These are phyloP conservation scores for Exophiala oligosperma DNA, from an alignment of 2,329 filamentous ascomycete species.

Conservation along the genomic window DNA sequence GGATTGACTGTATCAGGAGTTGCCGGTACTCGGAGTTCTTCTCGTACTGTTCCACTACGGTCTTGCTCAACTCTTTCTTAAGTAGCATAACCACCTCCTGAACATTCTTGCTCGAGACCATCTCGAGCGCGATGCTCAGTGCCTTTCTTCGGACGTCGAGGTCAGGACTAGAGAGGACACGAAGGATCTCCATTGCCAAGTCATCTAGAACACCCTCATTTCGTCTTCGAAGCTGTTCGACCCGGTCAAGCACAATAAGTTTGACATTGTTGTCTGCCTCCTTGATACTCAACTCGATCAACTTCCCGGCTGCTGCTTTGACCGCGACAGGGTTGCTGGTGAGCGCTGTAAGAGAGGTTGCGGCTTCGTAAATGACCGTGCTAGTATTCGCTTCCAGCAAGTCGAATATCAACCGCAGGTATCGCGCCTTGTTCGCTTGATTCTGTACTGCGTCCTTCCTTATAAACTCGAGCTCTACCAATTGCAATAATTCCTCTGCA, in stretches of 20 bases:
- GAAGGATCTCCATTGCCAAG: constrained; percentile 92
- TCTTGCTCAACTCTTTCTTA: constrained; percentile 97
- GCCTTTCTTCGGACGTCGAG: constrained; percentile 94
- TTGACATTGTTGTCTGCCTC: constrained; percentile 99
- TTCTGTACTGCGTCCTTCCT: constrained; percentile 96
- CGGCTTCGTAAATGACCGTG: constrained; percentile 96
- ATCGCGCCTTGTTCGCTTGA: constrained; percentile 90
- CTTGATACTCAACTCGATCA: constrained; percentile 96
- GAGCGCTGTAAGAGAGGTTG: constrained; percentile 87
- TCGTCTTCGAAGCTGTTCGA: constrained; percentile 81
- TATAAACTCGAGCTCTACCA: constrained; percentile 96
- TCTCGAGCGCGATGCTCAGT: constrained; percentile 84
- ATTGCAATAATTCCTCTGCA: constrained; percentile 87
- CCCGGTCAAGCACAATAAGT: constrained; percentile 92
- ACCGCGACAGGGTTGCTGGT: constrained; percentile 97
- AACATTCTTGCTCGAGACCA: constrained; percentile 98
- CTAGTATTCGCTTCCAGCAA: constrained; percentile 88
- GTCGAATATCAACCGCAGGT: constrained; percentile 93
- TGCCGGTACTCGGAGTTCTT: constrained; percentile 96
- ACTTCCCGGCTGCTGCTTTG: constrained; percentile 92
- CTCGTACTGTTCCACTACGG: constrained; percentile 97
- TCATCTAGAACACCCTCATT: constrained; percentile 93
- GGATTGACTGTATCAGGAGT: constrained; percentile 92
- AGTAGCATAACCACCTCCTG: constrained; percentile 94
- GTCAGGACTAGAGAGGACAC: constrained; percentile 91